Conservation (phyloP, 2,329 filamentous ascomycete species). For the Arthrobotrys sinensis region DNA sequence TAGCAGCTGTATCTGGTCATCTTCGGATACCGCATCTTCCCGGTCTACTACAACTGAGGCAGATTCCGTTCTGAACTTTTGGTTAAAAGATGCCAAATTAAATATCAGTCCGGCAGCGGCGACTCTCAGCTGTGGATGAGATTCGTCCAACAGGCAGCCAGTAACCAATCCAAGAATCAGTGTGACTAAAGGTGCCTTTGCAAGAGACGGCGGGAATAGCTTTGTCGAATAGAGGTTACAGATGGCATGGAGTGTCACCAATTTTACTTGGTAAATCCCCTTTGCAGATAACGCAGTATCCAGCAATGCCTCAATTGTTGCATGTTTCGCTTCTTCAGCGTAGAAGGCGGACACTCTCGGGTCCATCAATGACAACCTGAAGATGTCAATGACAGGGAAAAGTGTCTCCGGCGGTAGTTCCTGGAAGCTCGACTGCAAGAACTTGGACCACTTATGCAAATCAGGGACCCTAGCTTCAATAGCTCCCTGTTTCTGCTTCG, state of each 20-base stretch:
- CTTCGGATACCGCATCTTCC: slow-evolving; percentile 75
- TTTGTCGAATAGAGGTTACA: slow-evolving; percentile 87
- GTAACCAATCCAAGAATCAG: slow-evolving; percentile 80
- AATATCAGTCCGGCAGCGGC: slow-evolving; percentile 87
- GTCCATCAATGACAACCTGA: slow-evolving; percentile 83
- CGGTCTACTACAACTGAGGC: slow-evolving; percentile 72
- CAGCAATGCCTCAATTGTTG: slow-evolving; percentile 76
- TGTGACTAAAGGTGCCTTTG: slow-evolving; percentile 72
- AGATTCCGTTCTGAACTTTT: slow-evolving; percentile 68
- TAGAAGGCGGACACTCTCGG: slow-evolving; percentile 84
- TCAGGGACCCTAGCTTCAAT: slow-evolving; percentile 80
- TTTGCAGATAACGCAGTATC: slow-evolving; percentile 68
- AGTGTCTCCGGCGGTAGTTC: slow-evolving; percentile 76
- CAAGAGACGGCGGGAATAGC: slow-evolving; percentile 78
- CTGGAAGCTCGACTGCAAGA: slow-evolving; percentile 73
- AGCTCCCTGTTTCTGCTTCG: slow-evolving; percentile 73
- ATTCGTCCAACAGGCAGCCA: slow-evolving; percentile 82
- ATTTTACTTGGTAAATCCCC: slow-evolving; percentile 79
- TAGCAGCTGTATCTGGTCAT: slow-evolving; percentile 83
- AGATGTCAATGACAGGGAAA: slow-evolving; percentile 88
- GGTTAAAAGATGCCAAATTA: slow-evolving; percentile 82
- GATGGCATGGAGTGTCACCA: slow-evolving; percentile 85
- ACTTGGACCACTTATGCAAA: slow-evolving; percentile 76
- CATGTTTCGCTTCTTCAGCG: slow-evolving; percentile 79
- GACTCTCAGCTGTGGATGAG: slow-evolving; percentile 81